Evolutionary conservation across 108 stramenopile genomes (phyloP).

Genomic region (Cylindrotheca fusiformis): DNA sequence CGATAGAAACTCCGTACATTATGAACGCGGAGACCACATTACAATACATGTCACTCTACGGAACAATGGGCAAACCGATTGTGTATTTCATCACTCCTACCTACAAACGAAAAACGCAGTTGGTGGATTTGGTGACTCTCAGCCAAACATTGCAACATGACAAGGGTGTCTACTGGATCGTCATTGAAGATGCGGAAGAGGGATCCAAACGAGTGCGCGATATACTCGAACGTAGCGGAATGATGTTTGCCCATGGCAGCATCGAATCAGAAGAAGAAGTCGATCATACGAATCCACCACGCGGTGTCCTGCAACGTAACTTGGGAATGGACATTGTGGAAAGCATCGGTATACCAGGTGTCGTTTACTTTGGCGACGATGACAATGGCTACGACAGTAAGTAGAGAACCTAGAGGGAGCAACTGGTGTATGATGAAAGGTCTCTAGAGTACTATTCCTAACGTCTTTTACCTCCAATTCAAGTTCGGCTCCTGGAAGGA

Average conservation of each 20-base stretch:
- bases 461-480: no score
- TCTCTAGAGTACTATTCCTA: no score
- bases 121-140: constrained; percentile 8
- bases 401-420: no score
- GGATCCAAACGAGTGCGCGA: constrained; percentile 13
- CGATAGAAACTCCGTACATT: not conserved
- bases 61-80: constrained; percentile 6
- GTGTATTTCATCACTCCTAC: constrained; percentile 26
- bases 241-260: constrained; percentile 8
- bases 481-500: constrained; percentile 2
- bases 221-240: constrained; percentile 3
- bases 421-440: no score
- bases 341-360: not conserved
- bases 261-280: not conserved
- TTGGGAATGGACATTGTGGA: constrained; percentile 11
- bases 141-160: not conserved
- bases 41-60: not conserved
- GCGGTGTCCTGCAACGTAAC: constrained; percentile 18
- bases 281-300: not conserved
- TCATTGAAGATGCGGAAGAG: constrained; percentile 11
- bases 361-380: constrained; percentile 30
- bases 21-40: not conserved
- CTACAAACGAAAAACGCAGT: constrained; percentile 14
- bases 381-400: constrained; percentile 20
- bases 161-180: constrained; percentile 22